Percentiles rank a stretch among this genome's conserved stretches.
These are phyloP conservation scores for Rhododendron griersonianum DNA, from an alignment of 148 eudicot species.

Conservation along the genomic window DNA sequence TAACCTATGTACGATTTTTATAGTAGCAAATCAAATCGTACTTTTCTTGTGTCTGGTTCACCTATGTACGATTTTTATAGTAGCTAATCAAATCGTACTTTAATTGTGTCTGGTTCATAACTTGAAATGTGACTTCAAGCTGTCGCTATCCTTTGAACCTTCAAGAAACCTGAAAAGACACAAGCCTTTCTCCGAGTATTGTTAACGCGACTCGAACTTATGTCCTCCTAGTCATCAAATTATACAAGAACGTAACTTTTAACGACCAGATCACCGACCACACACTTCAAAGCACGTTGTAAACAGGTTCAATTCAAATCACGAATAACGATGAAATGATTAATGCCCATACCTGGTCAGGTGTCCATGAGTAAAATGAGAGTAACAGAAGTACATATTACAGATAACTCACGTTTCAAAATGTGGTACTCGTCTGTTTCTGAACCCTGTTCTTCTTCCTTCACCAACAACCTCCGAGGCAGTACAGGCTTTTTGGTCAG, in stretches of 20 bases:
- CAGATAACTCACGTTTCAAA: not conserved
- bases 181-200: not conserved
- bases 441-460: not conserved
- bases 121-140: too few species aligned
- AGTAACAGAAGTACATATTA: not conserved
- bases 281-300: too few species aligned
- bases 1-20: too few species aligned
- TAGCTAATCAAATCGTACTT: too few species aligned
- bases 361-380: not conserved
- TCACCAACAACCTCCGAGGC: not conserved
- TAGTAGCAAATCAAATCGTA: too few species aligned
- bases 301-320: too few species aligned
- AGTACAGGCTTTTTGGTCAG: not conserved
- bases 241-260: too few species aligned
- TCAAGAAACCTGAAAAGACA: not conserved
- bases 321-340: not conserved
- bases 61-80: too few species aligned
- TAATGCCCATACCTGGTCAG: not conserved
- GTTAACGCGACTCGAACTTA: not conserved
- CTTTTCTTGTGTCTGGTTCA: not conserved
- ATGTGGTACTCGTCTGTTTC: not conserved
- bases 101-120: not conserved
- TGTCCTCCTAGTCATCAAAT: too few species aligned
- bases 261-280: too few species aligned
- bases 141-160: not conserved